phyloP scores from a whole-genome alignment of 164 flowering plant genomes.

The Stephania japonica region DNA sequence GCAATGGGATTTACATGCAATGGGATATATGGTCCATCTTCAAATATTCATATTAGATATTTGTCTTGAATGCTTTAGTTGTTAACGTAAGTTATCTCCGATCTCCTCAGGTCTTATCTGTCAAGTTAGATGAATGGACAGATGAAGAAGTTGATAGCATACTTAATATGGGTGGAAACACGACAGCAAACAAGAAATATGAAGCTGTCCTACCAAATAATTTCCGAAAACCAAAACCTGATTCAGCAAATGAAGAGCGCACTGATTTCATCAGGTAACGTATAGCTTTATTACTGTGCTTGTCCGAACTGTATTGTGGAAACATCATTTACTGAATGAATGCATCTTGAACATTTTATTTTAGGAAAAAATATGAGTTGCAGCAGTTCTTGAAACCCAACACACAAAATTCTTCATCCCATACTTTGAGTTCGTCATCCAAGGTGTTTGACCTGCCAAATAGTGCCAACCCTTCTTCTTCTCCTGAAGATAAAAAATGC shows the following conservation, averaged over 20 bases:
- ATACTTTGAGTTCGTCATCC: conserved; percentile 21
- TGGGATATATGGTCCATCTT: too few relatives aligned
- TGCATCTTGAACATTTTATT: conserved; percentile 13
- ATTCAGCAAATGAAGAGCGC: conserved; percentile 69
- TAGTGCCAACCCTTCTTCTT: conserved; percentile 10
- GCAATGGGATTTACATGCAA: too few relatives aligned
- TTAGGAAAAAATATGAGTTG: conserved; percentile 86
- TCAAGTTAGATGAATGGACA: conserved; percentile 92
- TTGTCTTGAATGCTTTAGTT: neutral
- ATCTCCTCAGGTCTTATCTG: conserved; percentile 66
- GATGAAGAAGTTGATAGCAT: conserved; percentile 74
- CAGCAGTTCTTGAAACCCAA: conserved; percentile 46
- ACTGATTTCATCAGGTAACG: conserved; percentile 87
- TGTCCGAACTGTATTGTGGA: neutral
- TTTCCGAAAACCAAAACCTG: conserved; percentile 60
- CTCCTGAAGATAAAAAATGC: conserved; percentile 37
- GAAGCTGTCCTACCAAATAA: conserved; percentile 65
- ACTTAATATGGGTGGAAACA: conserved; percentile 67
- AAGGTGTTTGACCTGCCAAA: conserved; percentile 16
- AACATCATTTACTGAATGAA: conserved; percentile 16
- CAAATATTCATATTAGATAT: neutral
- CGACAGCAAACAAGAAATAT: conserved; percentile 54
- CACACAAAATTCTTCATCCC: conserved; percentile 24
- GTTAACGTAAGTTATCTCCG: neutral
- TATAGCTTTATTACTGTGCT: conserved; percentile 16